These are phyloP conservation scores for Centaurea solstitialis DNA, from an alignment of 129 eudicot species.

Conservation along the genomic window DNA sequence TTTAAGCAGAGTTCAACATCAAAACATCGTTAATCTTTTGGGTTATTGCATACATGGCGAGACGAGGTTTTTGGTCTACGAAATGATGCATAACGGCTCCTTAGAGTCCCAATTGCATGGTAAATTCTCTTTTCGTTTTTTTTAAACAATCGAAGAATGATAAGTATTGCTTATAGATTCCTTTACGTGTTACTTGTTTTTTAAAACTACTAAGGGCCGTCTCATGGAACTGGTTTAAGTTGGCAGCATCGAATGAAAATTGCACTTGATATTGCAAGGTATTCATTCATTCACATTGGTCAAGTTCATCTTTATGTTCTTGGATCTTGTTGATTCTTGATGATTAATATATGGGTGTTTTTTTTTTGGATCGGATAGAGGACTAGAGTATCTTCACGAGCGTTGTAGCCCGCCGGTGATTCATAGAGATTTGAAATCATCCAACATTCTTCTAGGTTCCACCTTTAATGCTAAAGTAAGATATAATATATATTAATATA, in stretches of 20 bases:
- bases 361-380: constrained; percentile 56
- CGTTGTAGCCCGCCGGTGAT: constrained; percentile 87
- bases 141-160: background rate
- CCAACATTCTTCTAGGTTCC: constrained; percentile 86
- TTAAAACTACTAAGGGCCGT: constrained; percentile 49
- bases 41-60: constrained; percentile 83
- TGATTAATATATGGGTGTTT: constrained; percentile 8
- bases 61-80: constrained; percentile 72
- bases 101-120: constrained; percentile 87
- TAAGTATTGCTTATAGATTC: background rate
- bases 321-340: background rate
- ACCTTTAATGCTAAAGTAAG: constrained; percentile 87
- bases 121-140: constrained; percentile 30
- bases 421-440: constrained; percentile 85
- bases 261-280: constrained; percentile 93
- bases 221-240: constrained; percentile 60
- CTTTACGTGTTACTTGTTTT: background rate
- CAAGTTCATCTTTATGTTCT: background rate
- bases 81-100: constrained; percentile 91
- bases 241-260: constrained; percentile 92
- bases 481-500: too few species aligned
- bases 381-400: constrained; percentile 94
- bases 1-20: constrained; percentile 85
- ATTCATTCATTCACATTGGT: background rate
- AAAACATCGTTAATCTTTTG: constrained; percentile 74